Conservation (phyloP, 441 rosid species). For the Adansonia grandidieri region DNA sequence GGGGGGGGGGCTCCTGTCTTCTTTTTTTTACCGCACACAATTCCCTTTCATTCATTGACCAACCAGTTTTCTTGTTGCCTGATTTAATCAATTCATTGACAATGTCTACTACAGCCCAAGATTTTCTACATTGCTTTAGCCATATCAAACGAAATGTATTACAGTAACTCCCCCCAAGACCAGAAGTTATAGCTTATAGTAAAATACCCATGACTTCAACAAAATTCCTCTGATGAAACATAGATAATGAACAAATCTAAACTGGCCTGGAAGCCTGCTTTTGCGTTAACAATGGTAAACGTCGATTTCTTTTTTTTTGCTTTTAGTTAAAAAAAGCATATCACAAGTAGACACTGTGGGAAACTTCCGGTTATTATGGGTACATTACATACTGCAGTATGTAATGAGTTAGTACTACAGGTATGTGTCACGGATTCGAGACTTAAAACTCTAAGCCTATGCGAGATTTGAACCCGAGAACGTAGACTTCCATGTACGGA, state of each 20-base stretch:
- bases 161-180: not conserved
- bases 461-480: too few relatives aligned
- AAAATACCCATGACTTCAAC: too few relatives aligned
- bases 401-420: not conserved
- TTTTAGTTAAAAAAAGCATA: not conserved
- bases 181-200: too few relatives aligned
- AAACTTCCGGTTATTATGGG: conserved; percentile 19
- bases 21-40: not conserved
- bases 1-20: not conserved
- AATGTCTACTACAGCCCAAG: not conserved
- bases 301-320: not conserved
- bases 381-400: conserved; percentile 5
- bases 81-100: not conserved
- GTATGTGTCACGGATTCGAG: too few relatives aligned
- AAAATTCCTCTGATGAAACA: too few relatives aligned
- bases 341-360: conserved; percentile 1
- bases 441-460: too few relatives aligned
- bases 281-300: conserved; percentile 4
- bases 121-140: not conserved
- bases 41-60: not conserved
- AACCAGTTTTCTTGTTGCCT: not conserved
- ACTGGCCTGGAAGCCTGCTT: not conserved
- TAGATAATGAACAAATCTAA: not conserved
- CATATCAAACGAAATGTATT: not conserved
- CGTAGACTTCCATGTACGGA: too few relatives aligned